Evolutionary conservation across 139 green algal genomes (phyloP).

Genomic region (Chlamydomonas schloesseri): DNA sequence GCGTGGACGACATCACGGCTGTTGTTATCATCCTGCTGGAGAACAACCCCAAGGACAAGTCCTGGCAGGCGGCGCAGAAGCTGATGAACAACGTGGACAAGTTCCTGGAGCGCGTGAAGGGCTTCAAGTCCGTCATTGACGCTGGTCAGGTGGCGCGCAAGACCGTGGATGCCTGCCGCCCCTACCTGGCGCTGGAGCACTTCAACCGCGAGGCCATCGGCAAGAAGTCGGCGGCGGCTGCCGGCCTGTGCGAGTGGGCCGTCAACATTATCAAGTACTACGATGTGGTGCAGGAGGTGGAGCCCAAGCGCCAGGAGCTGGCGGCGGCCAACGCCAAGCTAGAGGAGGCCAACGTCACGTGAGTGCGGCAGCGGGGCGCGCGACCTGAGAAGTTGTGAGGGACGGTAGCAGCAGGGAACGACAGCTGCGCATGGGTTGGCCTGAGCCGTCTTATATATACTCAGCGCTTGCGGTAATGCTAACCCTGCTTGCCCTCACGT

Average conservation of each 20-base stretch:
- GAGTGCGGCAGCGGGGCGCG: too few species aligned
- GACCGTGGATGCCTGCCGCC: constrained; percentile 80
- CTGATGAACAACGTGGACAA: constrained; percentile 93
- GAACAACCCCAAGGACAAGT: constrained; percentile 91
- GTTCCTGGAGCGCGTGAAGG: constrained; percentile 89
- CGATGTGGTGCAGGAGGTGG: constrained; percentile 85
- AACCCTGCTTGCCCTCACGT: not conserved
- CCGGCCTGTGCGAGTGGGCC: constrained; percentile 90
- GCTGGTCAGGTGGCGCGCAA: constrained; percentile 81
- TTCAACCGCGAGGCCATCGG: constrained; percentile 89
- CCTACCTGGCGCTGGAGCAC: constrained; percentile 87
- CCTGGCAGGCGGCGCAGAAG: constrained; percentile 86
- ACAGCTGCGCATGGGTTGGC: too few species aligned
- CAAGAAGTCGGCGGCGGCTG: constrained; percentile 90
- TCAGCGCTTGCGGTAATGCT: too few species aligned
- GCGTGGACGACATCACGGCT: constrained; percentile 92
- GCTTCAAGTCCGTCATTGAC: constrained; percentile 91
- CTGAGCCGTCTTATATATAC: too few species aligned
- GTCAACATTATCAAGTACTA: constrained; percentile 95
- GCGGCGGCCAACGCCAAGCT: constrained; percentile 88
- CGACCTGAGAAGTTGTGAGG: too few species aligned
- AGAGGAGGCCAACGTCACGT: constrained; percentile 78
- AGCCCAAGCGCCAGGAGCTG: constrained; percentile 89
- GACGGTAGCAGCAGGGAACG: too few species aligned
- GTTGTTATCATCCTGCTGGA: constrained; percentile 91